Evolutionary conservation across 805 yeast species (phyloP).

Genomic region (Ogataea salicorniae): DNA sequence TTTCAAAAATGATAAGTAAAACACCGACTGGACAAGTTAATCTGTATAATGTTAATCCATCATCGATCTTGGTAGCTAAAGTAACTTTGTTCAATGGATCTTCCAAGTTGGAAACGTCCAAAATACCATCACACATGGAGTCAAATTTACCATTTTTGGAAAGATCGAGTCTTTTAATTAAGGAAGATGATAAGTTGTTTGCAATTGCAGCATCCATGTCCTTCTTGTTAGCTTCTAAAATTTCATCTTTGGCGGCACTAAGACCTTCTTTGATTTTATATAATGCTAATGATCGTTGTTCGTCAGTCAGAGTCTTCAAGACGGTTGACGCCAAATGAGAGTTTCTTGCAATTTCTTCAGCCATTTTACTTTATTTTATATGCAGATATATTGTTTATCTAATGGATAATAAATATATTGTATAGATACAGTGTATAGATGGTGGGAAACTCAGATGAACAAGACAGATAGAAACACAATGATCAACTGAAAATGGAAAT

Average conservation of each 20-base stretch:
- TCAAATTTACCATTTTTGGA: constrained; percentile 82
- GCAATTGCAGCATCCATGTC: constrained; percentile 70
- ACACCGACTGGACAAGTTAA: constrained; percentile 95
- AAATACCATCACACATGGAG: constrained; percentile 88
- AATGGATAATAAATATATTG: neutral
- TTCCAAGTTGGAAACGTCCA: constrained; percentile 81
- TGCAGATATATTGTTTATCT: neutral
- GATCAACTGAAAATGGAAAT: too few relatives aligned
- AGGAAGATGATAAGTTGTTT: constrained; percentile 59
- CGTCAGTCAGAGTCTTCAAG: constrained; percentile 71
- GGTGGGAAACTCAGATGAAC: too few relatives aligned
- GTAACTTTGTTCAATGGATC: constrained; percentile 93
- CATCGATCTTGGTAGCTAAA: constrained; percentile 80
- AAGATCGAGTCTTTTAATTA: constrained; percentile 81
- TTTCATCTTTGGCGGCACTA: constrained; percentile 48
- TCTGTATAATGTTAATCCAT: constrained; percentile 76
- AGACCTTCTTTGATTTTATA: constrained; percentile 68
- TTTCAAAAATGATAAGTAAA: constrained; percentile 84
- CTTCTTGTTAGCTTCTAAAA: constrained; percentile 64
- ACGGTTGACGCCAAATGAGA: constrained; percentile 83
- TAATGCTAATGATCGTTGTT: constrained; percentile 68
- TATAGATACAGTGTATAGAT: too few relatives aligned
- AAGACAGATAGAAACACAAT: too few relatives aligned
- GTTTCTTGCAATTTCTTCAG: constrained; percentile 70
- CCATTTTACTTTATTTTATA: constrained; percentile 31